Conservation (phyloP, 441 rosid genomes). For the Adansonia grandidieri region DNA sequence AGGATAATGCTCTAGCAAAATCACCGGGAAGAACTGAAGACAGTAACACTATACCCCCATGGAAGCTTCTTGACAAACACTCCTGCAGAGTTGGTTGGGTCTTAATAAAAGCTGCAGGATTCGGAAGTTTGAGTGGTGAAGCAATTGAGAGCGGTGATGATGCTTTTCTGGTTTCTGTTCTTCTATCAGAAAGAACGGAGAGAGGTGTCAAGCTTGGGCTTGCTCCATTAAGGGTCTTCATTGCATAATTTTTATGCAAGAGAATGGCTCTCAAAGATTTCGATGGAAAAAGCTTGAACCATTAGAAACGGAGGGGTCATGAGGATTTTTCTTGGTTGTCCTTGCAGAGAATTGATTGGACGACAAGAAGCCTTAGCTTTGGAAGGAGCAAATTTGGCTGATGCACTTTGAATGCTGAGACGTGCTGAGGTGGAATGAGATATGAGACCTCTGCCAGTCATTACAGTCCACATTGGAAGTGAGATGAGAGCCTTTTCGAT, state of each 20-base stretch:
- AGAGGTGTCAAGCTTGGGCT: conserved; percentile 59
- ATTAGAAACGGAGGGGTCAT: conserved; percentile 30
- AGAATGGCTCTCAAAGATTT: conserved; percentile 26
- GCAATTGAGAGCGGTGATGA: conserved; percentile 39
- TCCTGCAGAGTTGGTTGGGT: conserved; percentile 40
- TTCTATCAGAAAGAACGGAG: conserved; percentile 63
- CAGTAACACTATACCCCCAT: conserved; percentile 61
- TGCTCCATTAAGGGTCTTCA: conserved; percentile 83
- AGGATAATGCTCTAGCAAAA: conserved; percentile 67
- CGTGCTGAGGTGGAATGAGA: conserved; percentile 54
- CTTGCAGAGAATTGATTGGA: conserved; percentile 4
- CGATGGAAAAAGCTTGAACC: conserved; percentile 39
- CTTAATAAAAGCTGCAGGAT: conserved; percentile 32
- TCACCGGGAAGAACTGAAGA: conserved; percentile 61
- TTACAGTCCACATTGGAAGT: conserved; percentile 51
- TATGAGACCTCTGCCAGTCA: conserved; percentile 40
- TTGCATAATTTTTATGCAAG: conserved; percentile 51
- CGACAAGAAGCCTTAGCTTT: not conserved
- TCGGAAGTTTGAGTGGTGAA: conserved; percentile 47
- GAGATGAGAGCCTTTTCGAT: conserved; percentile 46
- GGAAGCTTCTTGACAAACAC: conserved; percentile 51
- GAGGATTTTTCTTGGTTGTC: not conserved
- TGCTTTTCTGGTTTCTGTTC: conserved; percentile 57
- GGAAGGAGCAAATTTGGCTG: conserved; percentile 22
- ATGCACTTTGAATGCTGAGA: conserved; percentile 29